Conservation (phyloP, 306 rosid genomes). For the Pachyrhizus erosus region DNA sequence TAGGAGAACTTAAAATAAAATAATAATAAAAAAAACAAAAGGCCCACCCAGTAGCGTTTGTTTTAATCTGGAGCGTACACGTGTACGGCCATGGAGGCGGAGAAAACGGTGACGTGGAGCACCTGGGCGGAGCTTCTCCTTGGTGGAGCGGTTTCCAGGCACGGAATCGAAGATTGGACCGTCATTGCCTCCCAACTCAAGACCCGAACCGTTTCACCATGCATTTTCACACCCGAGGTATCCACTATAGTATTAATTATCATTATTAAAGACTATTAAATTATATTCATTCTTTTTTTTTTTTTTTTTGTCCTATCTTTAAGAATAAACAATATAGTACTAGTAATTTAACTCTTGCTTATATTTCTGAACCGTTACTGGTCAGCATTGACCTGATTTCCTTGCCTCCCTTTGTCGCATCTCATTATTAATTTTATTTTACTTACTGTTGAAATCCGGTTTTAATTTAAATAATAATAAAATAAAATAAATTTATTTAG, state of each 20-base stretch:
- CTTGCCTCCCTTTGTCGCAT: background rate
- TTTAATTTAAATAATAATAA: background rate
- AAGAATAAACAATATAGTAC: background rate
- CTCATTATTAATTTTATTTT: background rate
- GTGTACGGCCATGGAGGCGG: constrained; percentile 48
- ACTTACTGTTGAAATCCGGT: too few relatives aligned
- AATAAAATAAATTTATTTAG: background rate
- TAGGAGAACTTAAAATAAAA: background rate
- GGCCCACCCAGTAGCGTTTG: too few relatives aligned
- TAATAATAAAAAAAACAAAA: background rate
- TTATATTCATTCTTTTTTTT: background rate
- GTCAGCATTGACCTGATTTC: background rate
- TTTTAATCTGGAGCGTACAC: constrained; percentile 42
- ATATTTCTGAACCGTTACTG: background rate
- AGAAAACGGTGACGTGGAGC: constrained; percentile 54
- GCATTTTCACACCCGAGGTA: constrained; percentile 69
- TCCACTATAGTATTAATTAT: background rate
- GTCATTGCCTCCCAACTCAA: constrained; percentile 68
- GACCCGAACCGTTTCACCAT: constrained; percentile 52
- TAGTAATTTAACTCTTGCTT: background rate
- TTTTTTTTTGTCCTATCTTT: background rate
- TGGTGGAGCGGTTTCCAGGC: constrained; percentile 68
- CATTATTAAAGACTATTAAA: background rate
- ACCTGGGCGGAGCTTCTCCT: constrained; percentile 79
- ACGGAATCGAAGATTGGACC: constrained; percentile 66